These are phyloP conservation scores for Colletotrichum lindemuthianum DNA, from an alignment of 2,329 filamentous ascomycete genomes.

Conservation along the genomic window DNA sequence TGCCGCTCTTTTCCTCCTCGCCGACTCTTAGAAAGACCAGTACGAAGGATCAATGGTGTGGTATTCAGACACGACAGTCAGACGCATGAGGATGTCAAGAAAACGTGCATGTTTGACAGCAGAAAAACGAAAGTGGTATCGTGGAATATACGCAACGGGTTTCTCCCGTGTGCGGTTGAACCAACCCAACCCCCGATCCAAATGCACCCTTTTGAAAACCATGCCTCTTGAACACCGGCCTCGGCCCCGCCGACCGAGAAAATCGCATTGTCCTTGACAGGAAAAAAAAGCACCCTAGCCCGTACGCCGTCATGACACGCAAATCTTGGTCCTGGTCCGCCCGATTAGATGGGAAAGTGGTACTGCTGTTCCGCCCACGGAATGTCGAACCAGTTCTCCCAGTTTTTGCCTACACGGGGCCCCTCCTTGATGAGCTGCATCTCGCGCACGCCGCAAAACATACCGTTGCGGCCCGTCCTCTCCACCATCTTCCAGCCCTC, in stretches of 20 bases:
- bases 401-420: slow-evolving; percentile 30
- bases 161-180: neutral
- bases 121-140: slow-evolving; percentile 30
- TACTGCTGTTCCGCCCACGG: slow-evolving; percentile 26
- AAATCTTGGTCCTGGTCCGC: neutral
- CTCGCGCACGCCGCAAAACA: slow-evolving; percentile 65
- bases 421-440: slow-evolving; percentile 50
- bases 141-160: neutral
- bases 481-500: slow-evolving; percentile 54
- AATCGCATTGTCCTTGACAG: too few relatives aligned
- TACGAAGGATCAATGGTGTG: too few relatives aligned
- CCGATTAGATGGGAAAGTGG: slow-evolving; percentile 23
- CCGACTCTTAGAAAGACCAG: too few relatives aligned
- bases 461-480: slow-evolving; percentile 58
- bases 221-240: neutral
- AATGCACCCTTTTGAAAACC: neutral
- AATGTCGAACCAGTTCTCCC: slow-evolving; percentile 32
- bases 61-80: too few relatives aligned
- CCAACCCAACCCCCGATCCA: neutral
- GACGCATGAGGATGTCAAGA: neutral
- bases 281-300: neutral
- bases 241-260: neutral
- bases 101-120: neutral
- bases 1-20: too few relatives aligned
- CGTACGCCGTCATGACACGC: neutral